phyloP scores from a whole-genome alignment of 257 asterid genomes.

The Capsicum rhomboideum region DNA sequence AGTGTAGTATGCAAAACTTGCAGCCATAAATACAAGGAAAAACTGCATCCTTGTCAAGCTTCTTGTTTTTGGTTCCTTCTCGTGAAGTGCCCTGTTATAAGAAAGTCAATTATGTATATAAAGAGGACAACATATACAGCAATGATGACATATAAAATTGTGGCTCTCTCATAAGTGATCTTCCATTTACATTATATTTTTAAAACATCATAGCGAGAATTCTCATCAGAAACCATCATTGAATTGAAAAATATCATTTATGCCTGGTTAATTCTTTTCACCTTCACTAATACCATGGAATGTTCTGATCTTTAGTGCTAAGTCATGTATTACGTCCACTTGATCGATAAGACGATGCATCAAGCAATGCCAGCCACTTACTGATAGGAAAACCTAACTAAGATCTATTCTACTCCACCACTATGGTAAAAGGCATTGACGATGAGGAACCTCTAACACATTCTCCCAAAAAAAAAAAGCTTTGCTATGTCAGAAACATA shows the following conservation, averaged over 20 bases:
- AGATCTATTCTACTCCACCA: not conserved
- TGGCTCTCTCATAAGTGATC: not conserved
- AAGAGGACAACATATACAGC: not conserved
- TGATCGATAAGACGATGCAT: not conserved
- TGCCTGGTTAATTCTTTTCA: not conserved
- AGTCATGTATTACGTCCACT: too few relatives aligned
- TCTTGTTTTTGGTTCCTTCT: slow-evolving; percentile 54
- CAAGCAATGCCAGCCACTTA: not conserved
- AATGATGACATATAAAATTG: not conserved
- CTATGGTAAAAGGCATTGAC: too few relatives aligned
- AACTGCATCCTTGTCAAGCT: slow-evolving; percentile 82
- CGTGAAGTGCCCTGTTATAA: slow-evolving; percentile 88
- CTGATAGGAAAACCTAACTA: not conserved
- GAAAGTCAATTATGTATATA: not conserved
- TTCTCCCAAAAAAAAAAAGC: too few relatives aligned
- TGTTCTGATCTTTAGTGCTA: too few relatives aligned
- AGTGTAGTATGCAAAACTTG: slow-evolving; percentile 70
- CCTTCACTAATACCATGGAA: too few relatives aligned
- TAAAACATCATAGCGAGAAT: slow-evolving; percentile 15
- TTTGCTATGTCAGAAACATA: too few relatives aligned
- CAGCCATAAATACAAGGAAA: slow-evolving; percentile 65
- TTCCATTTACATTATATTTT: not conserved
- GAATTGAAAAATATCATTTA: not conserved
- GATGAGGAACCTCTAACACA: too few relatives aligned
- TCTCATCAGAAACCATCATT: slow-evolving; percentile 10